These are phyloP conservation scores for Parathielavia appendiculata DNA, from an alignment of 495 filamentous ascomycete genomes.

Conservation along the genomic window DNA sequence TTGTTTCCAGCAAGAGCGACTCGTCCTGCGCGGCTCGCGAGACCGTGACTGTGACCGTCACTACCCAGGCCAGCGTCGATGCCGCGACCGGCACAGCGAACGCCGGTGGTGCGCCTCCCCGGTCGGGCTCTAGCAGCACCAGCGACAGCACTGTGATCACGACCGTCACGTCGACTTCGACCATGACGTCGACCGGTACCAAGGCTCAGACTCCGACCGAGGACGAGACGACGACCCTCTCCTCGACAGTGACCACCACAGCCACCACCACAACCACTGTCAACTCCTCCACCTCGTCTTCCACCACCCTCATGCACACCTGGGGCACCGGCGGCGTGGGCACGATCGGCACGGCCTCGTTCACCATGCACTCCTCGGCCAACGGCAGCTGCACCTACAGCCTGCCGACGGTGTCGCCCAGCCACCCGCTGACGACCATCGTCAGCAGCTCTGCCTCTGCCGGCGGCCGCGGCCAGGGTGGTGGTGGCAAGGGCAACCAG, in stretches of 20 bases:
- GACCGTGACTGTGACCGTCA: constrained; percentile 14
- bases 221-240: neutral
- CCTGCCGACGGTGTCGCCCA: neutral
- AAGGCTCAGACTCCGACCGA: neutral
- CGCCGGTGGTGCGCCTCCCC: neutral
- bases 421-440: neutral
- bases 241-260: neutral
- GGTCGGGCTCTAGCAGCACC: neutral
- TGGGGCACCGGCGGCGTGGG: neutral
- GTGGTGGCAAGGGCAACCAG: neutral
- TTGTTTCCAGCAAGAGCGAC: neutral
- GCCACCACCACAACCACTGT: neutral
- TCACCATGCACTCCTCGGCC: neutral
- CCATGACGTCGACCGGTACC: neutral
- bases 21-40: neutral
- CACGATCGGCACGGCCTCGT: constrained; percentile 1
- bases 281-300: neutral
- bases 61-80: neutral
- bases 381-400: constrained; percentile 9
- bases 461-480: neutral
- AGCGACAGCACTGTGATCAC: neutral
- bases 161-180: neutral
- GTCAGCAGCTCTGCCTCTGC: neutral
- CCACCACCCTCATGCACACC: neutral
- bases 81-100: neutral